phyloP scores from a whole-genome alignment of 2,329 filamentous ascomycete genomes.

The Pseudogymnoascus sp. region DNA sequence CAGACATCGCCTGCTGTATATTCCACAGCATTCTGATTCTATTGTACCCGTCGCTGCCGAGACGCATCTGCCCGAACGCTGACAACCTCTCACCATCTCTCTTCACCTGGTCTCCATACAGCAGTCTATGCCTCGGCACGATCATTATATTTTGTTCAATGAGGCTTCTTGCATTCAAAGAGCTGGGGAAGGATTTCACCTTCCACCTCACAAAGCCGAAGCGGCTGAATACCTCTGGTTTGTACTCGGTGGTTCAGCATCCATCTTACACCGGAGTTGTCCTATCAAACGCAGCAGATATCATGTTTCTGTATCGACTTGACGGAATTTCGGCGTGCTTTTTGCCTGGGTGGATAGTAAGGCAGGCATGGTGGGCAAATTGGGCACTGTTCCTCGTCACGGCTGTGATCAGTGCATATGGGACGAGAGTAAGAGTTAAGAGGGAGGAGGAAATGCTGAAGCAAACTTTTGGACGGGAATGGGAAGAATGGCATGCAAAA shows the following conservation, averaged over 20 bases:
- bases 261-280: conserved; percentile 29
- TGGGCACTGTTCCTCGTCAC: conserved; percentile 15
- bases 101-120: conserved; percentile 24
- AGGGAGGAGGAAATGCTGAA: conserved; percentile 47
- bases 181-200: conserved; percentile 46
- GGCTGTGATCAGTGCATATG: conserved; percentile 15
- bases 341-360: conserved; percentile 21
- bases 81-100: conserved; percentile 12
- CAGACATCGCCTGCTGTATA: background rate
- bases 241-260: conserved; percentile 13
- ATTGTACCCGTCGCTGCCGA: background rate
- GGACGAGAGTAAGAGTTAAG: conserved; percentile 32
- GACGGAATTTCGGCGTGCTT: conserved; percentile 37
- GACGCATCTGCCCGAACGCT: background rate
- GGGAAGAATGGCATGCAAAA: conserved; percentile 40
- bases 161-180: conserved; percentile 35
- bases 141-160: conserved; percentile 23
- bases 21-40: background rate
- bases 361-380: conserved; percentile 11
- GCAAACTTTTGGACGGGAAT: conserved; percentile 39
- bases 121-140: conserved; percentile 16
- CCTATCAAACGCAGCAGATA: conserved; percentile 29
- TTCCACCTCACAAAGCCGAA: conserved; percentile 43
- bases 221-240: conserved; percentile 12
- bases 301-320: conserved; percentile 30